Evolutionary conservation across 768 basidiomycete species (phyloP).

Genomic region (Hygrocybe coccinea): DNA sequence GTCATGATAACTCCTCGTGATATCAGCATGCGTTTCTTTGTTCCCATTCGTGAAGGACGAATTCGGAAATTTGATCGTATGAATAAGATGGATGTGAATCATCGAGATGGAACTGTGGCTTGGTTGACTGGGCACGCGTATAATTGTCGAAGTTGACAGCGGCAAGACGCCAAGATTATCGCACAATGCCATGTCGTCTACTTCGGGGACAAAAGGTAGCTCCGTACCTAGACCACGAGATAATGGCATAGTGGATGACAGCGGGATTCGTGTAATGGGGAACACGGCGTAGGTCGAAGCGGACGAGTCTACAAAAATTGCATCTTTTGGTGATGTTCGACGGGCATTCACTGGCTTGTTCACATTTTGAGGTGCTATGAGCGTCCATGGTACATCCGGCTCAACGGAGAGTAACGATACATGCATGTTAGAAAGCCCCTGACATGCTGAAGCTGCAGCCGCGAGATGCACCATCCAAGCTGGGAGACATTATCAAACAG

Average conservation of each 20-base stretch:
- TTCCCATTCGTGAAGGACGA: constrained; percentile 21
- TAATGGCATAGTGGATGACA: constrained; percentile 29
- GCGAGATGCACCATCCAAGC: constrained; percentile 62
- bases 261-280: constrained; percentile 38
- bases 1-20: constrained; percentile 66
- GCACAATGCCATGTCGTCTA: constrained; percentile 1
- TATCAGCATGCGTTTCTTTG: constrained; percentile 42
- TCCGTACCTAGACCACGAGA: constrained; percentile 31
- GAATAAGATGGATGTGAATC: constrained; percentile 61
- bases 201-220: constrained; percentile 32
- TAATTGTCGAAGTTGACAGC: constrained; percentile 51
- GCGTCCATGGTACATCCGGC: constrained; percentile 53
- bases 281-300: constrained; percentile 49
- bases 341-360: constrained; percentile 14
- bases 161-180: constrained; percentile 46
- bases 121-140: constrained; percentile 47
- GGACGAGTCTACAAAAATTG: constrained; percentile 42
- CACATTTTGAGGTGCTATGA: constrained; percentile 35
- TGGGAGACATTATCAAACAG: constrained; percentile 23
- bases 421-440: constrained; percentile 49
- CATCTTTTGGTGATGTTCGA: constrained; percentile 27
- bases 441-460: constrained; percentile 32
- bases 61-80: constrained; percentile 39
- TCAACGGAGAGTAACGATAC: constrained; percentile 60
- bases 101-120: constrained; percentile 43